Evolutionary conservation across 2,329 filamentous ascomycete genomes (phyloP), one percentile per base, ranked within the genome.

Genomic region (Pseudopyricularia cyperi): DNA sequence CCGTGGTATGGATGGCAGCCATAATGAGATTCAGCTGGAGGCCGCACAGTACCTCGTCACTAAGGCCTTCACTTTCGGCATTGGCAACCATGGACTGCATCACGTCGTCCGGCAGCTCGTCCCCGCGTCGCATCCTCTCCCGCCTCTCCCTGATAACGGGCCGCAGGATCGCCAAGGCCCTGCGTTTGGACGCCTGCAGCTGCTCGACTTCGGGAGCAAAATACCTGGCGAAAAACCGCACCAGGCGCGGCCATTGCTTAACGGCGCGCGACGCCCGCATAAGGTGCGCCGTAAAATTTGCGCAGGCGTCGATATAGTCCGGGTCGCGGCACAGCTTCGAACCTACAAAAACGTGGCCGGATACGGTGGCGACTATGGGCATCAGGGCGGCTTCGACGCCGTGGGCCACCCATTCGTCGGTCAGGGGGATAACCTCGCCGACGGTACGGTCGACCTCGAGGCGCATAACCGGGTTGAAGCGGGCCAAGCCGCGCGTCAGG

Each of bases 1-100:
- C 68, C 0, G 72, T 77, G 0, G 74, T 75, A 52, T 76, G 72
- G 26, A 78, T 76, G 1, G 74, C 70, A 0, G 73, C 73, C 49
- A 76, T 71, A 34, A 63, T 68, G 11, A 76, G 56, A 0, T 62
- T 59, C 11, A 75, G 63, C 57, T 75, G 66, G 15, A 70, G 60
- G 3, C 1, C 3, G 4, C 17, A 42, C 37, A 42, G 4, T 2
- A 22, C 17, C 7, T 24, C 37, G 4, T 42, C 37, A 2, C 17
- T 22, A 8, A 42, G 6, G 7, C 3, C 19, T 22, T 24, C 37
- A 4, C 17, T 22, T 19, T 42, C 37, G 17, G 37, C 37, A 15
- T 42, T 42, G 17, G 70, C 65, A 11, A 52, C 28, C n/a, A 53
- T 53, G 46, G 46, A 53, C 47, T 50, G 47, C 47, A 53, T 33